Evolutionary conservation across 495 filamentous ascomycete genomes (phyloP).

Genomic region (Lasiosphaeris hirsuta): DNA sequence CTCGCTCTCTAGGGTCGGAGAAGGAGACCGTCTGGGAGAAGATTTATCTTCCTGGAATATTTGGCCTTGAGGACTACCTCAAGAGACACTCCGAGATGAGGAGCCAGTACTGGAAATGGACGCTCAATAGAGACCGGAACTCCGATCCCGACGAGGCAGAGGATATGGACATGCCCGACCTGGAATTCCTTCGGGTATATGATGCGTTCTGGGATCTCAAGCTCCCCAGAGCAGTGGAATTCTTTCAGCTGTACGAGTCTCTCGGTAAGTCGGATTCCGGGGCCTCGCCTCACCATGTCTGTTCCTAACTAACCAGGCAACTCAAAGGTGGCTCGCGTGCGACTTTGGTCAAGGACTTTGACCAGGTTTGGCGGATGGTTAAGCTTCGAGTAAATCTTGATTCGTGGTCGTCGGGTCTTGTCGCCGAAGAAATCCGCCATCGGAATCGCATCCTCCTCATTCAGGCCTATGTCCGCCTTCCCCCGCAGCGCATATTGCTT

Average conservation of each 20-base stretch:
- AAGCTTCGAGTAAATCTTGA: slow-evolving; percentile 24
- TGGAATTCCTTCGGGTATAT: too few relatives aligned
- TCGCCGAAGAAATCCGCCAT: slow-evolving; percentile 20
- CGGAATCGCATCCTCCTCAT: slow-evolving; percentile 22
- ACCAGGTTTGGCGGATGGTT: slow-evolving; percentile 15
- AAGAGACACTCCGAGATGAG: not conserved
- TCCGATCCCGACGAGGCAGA: too few relatives aligned
- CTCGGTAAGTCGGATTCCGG: too few relatives aligned
- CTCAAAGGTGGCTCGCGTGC: slow-evolving; percentile 6
- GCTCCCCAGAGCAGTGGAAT: too few relatives aligned
- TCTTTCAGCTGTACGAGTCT: too few relatives aligned
- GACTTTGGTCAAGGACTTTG: slow-evolving; percentile 9
- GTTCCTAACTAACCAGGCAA: too few relatives aligned
- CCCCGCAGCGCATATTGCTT: slow-evolving; percentile 1
- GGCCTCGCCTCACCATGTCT: too few relatives aligned
- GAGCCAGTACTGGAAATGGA: too few relatives aligned
- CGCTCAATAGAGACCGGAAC: too few relatives aligned
- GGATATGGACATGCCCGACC: too few relatives aligned
- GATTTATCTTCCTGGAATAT: not conserved
- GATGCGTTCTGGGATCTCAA: too few relatives aligned
- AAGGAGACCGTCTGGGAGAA: slow-evolving; percentile 14
- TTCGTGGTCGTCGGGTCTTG: slow-evolving; percentile 16
- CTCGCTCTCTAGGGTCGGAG: slow-evolving; percentile 24
- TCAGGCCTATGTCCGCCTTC: slow-evolving; percentile 22
- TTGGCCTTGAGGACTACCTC: not conserved